phyloP scores from a whole-genome alignment of 2,329 filamentous ascomycete species.

The Keithomyces neogunnii region DNA sequence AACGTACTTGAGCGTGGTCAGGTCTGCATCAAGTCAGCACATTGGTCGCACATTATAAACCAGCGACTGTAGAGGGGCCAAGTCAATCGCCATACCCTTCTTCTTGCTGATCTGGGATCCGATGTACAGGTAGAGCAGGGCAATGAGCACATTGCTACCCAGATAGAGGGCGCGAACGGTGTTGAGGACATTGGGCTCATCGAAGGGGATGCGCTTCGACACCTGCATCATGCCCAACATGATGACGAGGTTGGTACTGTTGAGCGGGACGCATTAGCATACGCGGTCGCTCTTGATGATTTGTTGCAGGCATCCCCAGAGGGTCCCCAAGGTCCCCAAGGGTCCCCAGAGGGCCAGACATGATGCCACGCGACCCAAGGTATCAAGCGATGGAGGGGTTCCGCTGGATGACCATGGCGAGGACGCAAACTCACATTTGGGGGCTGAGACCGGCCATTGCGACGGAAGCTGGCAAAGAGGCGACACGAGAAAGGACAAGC shows the following conservation, averaged over 20 bases:
- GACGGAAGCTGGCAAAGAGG: conserved; percentile 8
- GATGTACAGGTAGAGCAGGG: conserved; percentile 76
- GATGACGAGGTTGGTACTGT: conserved; percentile 85
- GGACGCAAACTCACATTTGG: conserved; percentile 46
- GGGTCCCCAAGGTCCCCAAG: no score
- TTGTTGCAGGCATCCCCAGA: background rate
- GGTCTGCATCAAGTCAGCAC: conserved; percentile 49
- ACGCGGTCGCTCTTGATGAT: background rate
- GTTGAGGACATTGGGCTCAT: conserved; percentile 61
- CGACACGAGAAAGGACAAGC: conserved; percentile 5
- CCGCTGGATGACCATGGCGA: background rate
- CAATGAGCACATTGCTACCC: conserved; percentile 70
- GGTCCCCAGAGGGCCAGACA: background rate
- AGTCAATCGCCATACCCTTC: conserved; percentile 62
- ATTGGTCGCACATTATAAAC: background rate
- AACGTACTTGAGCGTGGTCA: conserved; percentile 97
- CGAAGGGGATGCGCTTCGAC: conserved; percentile 90
- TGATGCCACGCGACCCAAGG: background rate
- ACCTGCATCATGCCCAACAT: conserved; percentile 98
- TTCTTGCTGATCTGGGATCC: conserved; percentile 85
- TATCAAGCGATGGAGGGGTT: background rate
- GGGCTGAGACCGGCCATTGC: conserved; percentile 55
- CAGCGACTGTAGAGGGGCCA: background rate
- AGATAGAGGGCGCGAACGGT: conserved; percentile 46
- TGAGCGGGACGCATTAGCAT: conserved; percentile 14